Base-by-base conservation (phyloP, 2,329 filamentous ascomycete genomes). In the Clarireedia homoeocarpa region DNA sequence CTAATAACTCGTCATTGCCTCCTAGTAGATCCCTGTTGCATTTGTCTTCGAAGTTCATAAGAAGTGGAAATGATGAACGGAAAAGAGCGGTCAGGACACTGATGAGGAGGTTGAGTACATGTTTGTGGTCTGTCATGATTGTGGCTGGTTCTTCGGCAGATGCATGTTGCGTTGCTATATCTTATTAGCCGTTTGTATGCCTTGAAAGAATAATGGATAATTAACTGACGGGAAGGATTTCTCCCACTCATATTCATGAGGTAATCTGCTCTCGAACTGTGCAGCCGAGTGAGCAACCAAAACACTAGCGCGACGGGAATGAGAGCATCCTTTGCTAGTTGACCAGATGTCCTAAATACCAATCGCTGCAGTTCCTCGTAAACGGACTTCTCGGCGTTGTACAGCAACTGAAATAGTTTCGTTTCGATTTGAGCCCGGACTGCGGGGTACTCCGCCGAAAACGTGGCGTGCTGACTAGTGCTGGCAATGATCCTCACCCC, bases 261-360 rank as follows among this genome's bases (percentile, higher is more conserved):
- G 54, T 64, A 59, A 44, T 58, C 61, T 5, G 61, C 56, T 15
- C 59, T 58, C 17, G 63, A 53, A 51, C 60, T 60, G 3, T 64
- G 47, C 6, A 64, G 58, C 5, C 64, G 53, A 12, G 63, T 46
- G 2, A 67, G 55, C 30, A 65, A 61, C 62, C 63, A 67, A 17
- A 67, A 40, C 1, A 64, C 62, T 6, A 67, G 47, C 17, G 63
- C 62, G 2, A 67, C 63, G 4, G 64, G 65, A n/a, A 65, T 63
- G 24, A 62, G 42, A 23, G 64, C 63, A 5, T 63, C 61, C 38
- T 61, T 52, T 3, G 53, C 58, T 17, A 67, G 34, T 27, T 58
- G 62, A 2, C 65, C 64, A 2, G 64, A 59, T 4, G 60, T 59
- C 30, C 59, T 60, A 46, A 67, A 67, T 2, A 67, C 60, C n/a